Evolutionary conservation across 2,329 filamentous ascomycete species (phyloP), one percentile per base, ranked within the genome.

Genomic region (Dactylellina leptospora): DNA sequence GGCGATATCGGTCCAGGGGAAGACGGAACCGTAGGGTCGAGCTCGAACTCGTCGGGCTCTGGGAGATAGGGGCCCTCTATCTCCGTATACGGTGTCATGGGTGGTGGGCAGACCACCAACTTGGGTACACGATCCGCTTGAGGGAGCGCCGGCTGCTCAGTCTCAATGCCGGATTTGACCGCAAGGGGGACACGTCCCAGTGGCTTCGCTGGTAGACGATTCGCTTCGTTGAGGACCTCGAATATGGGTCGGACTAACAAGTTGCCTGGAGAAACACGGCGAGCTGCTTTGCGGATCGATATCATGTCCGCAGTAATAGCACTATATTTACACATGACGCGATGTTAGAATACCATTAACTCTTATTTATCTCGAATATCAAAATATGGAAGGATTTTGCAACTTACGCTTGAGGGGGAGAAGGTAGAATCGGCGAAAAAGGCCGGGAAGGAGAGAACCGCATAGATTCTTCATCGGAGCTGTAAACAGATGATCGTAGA

Each of bases 401-500:
- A 11, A 61, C 64, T 62, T 51, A 71, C 64, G 64, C n/a, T n/a
- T n/a, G n/a, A n/a, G n/a, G n/a, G n/a, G n/a, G 50, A 22, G 30
- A 40, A 33, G 22, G 28, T 18, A 3, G 28, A 20, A 45, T 22
- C 2, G 58, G 55, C 8, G 64, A 51, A 30, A 30, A 54, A n/a
- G 30, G 13, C 6, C 44, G 48, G 6, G 50, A 45, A 27, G 28
- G 27, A 22, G 45, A 23, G 44, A 51, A 45, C 30, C 30, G 13
- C 56, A 62, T 62, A 8, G 64, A 62, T 22, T 55, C 58, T 61
- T 71, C 64, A 38, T 62, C 44, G 6, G 64, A 71, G 10, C 56
- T 56, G 22, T 71, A 71, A 58, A 71, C 28, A 25, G 64, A 71
- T 20, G 64, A 71, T 55, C 64, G 40, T 42, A n/a, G n/a, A n/a